These are phyloP conservation scores for Thinopyrum elongatum DNA, from an alignment of 176 grass and related monocot species.

Conservation along the genomic window DNA sequence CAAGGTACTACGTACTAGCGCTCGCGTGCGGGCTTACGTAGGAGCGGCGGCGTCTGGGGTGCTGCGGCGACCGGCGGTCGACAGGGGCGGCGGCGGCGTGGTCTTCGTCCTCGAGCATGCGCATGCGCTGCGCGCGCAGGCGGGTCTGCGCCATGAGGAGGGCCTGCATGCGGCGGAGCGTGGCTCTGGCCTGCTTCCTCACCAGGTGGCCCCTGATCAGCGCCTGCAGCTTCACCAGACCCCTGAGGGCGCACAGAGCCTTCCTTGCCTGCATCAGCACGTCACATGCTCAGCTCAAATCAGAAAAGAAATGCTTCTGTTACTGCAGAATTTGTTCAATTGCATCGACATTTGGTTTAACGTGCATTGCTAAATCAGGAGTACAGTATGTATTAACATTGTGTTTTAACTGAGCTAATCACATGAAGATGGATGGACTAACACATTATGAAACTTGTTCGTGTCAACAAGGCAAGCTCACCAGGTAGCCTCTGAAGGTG, in stretches of 20 bases:
- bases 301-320: not conserved
- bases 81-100: not conserved
- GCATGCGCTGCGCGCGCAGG: slow-evolving; percentile 56
- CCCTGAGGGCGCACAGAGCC: slow-evolving; percentile 73
- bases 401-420: not conserved
- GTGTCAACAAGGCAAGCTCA: not conserved
- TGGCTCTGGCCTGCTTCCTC: slow-evolving; percentile 63
- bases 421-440: not conserved
- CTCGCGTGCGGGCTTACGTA: slow-evolving; percentile 33
- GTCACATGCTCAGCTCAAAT: not conserved
- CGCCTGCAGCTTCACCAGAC: slow-evolving; percentile 82
- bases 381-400: not conserved
- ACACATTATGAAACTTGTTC: not conserved
- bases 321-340: not conserved
- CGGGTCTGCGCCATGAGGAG: slow-evolving; percentile 59
- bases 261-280: slow-evolving; percentile 56
- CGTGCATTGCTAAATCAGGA: not conserved
- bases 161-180: slow-evolving; percentile 82
- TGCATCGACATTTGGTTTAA: not conserved
- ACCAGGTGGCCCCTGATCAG: slow-evolving; percentile 77
- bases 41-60: slow-evolving; percentile 53
- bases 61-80: slow-evolving; percentile 48
- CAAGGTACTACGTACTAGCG: not conserved
- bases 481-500: slow-evolving; percentile 83
- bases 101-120: slow-evolving; percentile 45